Base-by-base conservation (phyloP, 495 filamentous ascomycete genomes). In the Halenospora varia region DNA sequence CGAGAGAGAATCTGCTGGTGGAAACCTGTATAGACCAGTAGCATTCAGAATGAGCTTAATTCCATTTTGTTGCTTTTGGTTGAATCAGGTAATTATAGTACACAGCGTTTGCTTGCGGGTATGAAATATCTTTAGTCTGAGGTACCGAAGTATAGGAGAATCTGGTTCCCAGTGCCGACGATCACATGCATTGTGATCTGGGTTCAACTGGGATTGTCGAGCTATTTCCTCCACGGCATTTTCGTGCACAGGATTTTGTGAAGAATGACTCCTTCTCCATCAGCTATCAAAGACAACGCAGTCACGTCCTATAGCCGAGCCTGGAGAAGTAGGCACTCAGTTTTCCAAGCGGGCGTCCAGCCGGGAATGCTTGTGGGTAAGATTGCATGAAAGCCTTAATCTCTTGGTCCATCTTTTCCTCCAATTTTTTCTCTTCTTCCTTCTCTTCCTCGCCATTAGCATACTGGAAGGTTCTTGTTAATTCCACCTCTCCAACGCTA, bases 401-500 rank as follows among this genome's bases (percentile, higher is more conserved):
- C 56, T 59, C 60, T 35, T 63, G 47, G 47, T 71, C 64, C 67
- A 73, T 69, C 52, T 60, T 50, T 52, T 65, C 47, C 69, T 67
- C 68, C 39, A 61, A 46, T 10, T 35, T 47, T 46, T 22, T 23
- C 59, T 68, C 66, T 54, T 61, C 60, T 51, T 55, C 54, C 56
- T 59, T 55, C 3, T 48, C 57, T 42, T 41, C 50, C 10, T 45
- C 42, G 42, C 42, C 42, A 45, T 45, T 20, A 20, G 47, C 51
- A 54, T 42, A 54, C 18, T 22, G 51, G 51, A 65, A 57, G 35
- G 48, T 51, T 19, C 52, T 53, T 56, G 63, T 41, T 29, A 73
- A 48, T 58, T 78, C 71, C 15, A 74, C 64, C 66, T 78, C 70
- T 40, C 73, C 69, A 17, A 71, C 67, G 25, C 59, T 46, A 42